Evolutionary conservation across 1,139 yeast genomes (phyloP).

Genomic region (Suhomyces taliae): DNA sequence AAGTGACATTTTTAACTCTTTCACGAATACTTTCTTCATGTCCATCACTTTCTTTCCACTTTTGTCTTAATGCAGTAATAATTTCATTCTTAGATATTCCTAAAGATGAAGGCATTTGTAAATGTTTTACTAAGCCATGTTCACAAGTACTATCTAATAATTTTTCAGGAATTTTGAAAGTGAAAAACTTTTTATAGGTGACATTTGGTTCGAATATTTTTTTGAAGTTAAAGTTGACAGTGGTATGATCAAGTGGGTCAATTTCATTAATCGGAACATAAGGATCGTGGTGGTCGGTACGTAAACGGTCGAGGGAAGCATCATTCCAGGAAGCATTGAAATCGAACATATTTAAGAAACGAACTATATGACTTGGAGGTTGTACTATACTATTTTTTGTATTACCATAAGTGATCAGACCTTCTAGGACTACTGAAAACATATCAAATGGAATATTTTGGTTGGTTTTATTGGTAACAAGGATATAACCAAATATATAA

Average conservation of each 20-base stretch:
- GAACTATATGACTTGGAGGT: slow-evolving; percentile 18
- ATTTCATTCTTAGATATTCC: slow-evolving; percentile 33
- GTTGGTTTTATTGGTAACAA: slow-evolving; percentile 33
- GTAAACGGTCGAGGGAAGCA: slow-evolving; percentile 31
- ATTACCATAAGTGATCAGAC: slow-evolving; percentile 28
- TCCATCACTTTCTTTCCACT: slow-evolving; percentile 25
- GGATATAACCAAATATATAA: slow-evolving; percentile 38
- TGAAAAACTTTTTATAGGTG: slow-evolving; percentile 42
- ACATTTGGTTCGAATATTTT: slow-evolving; percentile 33
- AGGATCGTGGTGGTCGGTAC: slow-evolving; percentile 31
- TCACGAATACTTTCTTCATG: slow-evolving; percentile 7
- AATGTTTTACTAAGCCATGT: slow-evolving; percentile 36
- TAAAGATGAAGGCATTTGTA: slow-evolving; percentile 38
- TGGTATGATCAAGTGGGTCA: slow-evolving; percentile 37
- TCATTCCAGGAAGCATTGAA: slow-evolving; percentile 46
- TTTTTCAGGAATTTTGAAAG: slow-evolving; percentile 39
- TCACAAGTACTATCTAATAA: slow-evolving; percentile 39
- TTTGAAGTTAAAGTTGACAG: slow-evolving; percentile 26
- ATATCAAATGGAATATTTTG: slow-evolving; percentile 38
- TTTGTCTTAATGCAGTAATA: slow-evolving; percentile 27
- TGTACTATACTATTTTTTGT: slow-evolving; percentile 18
- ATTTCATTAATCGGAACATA: slow-evolving; percentile 18
- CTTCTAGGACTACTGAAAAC: slow-evolving; percentile 42
- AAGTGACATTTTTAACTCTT: slow-evolving; percentile 10
- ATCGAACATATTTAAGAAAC: slow-evolving; percentile 42